Percentiles rank a stretch among this genome's conserved stretches.
These are phyloP conservation scores for Quercus rubra DNA, from an alignment of 306 rosid species.

Conservation along the genomic window DNA sequence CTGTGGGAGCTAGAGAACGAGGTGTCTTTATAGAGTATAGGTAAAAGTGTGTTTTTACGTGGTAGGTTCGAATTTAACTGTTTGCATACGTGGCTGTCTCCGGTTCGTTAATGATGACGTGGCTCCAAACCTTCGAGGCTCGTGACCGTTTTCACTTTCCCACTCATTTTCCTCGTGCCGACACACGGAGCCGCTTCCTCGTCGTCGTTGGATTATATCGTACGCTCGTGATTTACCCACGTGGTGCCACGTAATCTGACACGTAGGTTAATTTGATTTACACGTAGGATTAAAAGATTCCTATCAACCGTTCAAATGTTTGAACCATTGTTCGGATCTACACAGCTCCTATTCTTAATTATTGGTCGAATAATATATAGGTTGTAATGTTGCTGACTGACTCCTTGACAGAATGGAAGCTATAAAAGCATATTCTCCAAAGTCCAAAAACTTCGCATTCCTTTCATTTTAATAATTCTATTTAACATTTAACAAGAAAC, in stretches of 20 bases:
- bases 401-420: too few species aligned
- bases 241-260: conserved; percentile 6
- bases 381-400: too few species aligned
- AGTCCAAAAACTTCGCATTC: not conserved
- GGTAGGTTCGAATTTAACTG: too few species aligned
- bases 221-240: not conserved
- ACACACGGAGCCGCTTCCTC: conserved; percentile 11
- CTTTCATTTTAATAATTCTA: not conserved
- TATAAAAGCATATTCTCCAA: not conserved
- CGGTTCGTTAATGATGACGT: conserved; percentile 29
- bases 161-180: conserved; percentile 12
- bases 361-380: too few species aligned
- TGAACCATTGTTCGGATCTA: not conserved
- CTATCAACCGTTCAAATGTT: not conserved
- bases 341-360: too few species aligned
- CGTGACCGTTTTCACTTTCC: conserved; percentile 19
- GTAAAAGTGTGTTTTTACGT: too few species aligned
- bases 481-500: too few species aligned
- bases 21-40: too few species aligned
- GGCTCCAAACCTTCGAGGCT: conserved; percentile 18
- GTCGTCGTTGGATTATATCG: not conserved
- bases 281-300: not conserved
- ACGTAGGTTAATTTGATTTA: not conserved
- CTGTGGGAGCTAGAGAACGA: too few species aligned
- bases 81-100: conserved; percentile 17